Evolutionary conservation across 2,329 filamentous ascomycete genomes (phyloP), one percentile per base, ranked within the genome.

Genomic region (Aspergillus sp.): DNA sequence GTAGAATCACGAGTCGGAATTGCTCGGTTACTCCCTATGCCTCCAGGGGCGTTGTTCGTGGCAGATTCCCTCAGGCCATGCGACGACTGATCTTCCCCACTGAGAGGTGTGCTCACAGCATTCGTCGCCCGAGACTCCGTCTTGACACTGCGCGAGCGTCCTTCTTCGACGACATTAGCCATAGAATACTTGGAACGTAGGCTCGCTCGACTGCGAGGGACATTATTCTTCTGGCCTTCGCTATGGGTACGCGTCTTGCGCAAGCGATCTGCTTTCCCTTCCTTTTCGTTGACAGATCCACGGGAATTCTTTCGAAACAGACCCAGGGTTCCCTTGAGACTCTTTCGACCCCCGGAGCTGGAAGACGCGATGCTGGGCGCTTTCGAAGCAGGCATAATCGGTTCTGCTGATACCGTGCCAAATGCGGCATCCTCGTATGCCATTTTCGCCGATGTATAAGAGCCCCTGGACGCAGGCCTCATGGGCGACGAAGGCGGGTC

Each of bases 1-100:
- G 83, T 88, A 1, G 83, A 88, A 46, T 86, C 83, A 47, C 83
- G 77, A 5, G 74, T 65, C 0, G 85, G 85, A 45, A 88, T 86
- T 5, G 74, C 66, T 42, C 77, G 71, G 2, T 76, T 73, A 45
- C 69, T 75, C 28, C 69, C 59, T 54, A 71, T 65, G 5, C 62
- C 61, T 28, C 65, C 62, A 19, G 64, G 65, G 30, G 61, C 67
- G 19, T 9, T 9, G 42, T 52, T 56, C 27, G 55, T 52, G 32
- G 50, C 47, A 34, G 52, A 51, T 5, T 63, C 62, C 3, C 56
- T 55, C 2, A 55, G 53, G 40, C 52, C 57, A 45, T 62, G 58
- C 39, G 57, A 50, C 4, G 60, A 60, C 8, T 67, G 70, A 44
- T 70, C 64, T 45, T 70, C 71, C 35, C 54, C 54, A 10, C 48